Evolutionary conservation across 495 filamentous ascomycete species (phyloP).

Genomic region (Xylaria longipes): DNA sequence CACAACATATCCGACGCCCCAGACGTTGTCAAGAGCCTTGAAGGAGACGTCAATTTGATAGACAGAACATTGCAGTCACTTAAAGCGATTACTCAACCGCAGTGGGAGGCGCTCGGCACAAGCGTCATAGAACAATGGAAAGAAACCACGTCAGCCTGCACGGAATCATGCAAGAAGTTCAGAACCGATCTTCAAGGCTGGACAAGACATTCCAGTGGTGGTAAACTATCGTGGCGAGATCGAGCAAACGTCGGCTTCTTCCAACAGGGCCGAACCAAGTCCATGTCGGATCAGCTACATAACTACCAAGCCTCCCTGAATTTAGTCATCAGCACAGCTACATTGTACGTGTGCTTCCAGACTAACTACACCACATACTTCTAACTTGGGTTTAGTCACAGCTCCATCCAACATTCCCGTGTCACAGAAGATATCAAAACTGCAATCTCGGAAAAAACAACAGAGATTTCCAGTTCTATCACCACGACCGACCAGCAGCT

Average conservation of each 20-base stretch:
- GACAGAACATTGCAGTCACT: slow-evolving; percentile 43
- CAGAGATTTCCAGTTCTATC: not conserved
- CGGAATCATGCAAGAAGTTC: slow-evolving; percentile 44
- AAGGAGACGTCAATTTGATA: slow-evolving; percentile 42
- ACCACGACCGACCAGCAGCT: slow-evolving; percentile 2
- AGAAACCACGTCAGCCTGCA: slow-evolving; percentile 38
- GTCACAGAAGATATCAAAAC: slow-evolving; percentile 15
- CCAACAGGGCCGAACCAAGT: slow-evolving; percentile 42
- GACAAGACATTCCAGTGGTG: slow-evolving; percentile 48
- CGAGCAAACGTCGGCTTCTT: slow-evolving; percentile 46
- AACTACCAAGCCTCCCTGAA: slow-evolving; percentile 43
- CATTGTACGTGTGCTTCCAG: slow-evolving; percentile 34
- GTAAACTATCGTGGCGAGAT: slow-evolving; percentile 44
- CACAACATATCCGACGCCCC: slow-evolving; percentile 49
- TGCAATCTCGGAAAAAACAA: not conserved
- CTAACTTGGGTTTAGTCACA: not conserved
- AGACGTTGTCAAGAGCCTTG: slow-evolving; percentile 41
- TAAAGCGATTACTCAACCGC: slow-evolving; percentile 40
- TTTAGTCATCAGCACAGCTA: slow-evolving; percentile 41
- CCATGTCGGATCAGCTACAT: slow-evolving; percentile 47
- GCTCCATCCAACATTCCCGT: not conserved
- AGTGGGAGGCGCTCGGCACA: slow-evolving; percentile 46
- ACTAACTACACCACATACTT: not conserved
- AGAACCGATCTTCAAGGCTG: slow-evolving; percentile 42
- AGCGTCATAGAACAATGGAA: slow-evolving; percentile 40